phyloP scores from a whole-genome alignment of 2,329 filamentous ascomycete species.

The Epicoccum sorghinum region DNA sequence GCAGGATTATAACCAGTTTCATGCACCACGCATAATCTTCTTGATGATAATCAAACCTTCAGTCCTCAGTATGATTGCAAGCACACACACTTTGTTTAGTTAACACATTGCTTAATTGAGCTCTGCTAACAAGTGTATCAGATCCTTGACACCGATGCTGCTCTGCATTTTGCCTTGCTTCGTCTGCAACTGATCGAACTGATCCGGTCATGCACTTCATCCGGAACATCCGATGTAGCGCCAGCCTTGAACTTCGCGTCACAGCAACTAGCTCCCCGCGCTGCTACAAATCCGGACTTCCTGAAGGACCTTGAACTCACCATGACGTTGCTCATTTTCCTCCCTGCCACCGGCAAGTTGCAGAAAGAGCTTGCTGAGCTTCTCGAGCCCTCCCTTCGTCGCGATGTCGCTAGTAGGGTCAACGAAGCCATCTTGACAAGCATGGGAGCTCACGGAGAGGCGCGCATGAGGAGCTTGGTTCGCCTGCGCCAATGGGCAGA shows the following conservation, averaged over 20 bases:
- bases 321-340: conserved; percentile 90
- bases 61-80: conserved; percentile 80
- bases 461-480: conserved; percentile 81
- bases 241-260: conserved; percentile 87
- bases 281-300: conserved; percentile 80
- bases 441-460: conserved; percentile 75
- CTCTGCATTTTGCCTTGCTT: conserved; percentile 86
- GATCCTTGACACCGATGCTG: conserved; percentile 84
- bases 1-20: conserved; percentile 96
- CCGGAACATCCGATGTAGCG: conserved; percentile 72
- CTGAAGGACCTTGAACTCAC: conserved; percentile 88
- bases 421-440: conserved; percentile 84
- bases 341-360: conserved; percentile 69
- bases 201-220: conserved; percentile 75
- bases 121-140: conserved; percentile 51
- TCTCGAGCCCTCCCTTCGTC: conserved; percentile 78
- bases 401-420: conserved; percentile 83
- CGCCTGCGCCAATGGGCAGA: conserved; percentile 88
- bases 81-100: conserved; percentile 14
- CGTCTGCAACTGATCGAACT: conserved; percentile 92
- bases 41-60: conserved; percentile 89
- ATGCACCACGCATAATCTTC: conserved; percentile 99
- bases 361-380: conserved; percentile 76
- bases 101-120: conserved; percentile 13
- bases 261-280: conserved; percentile 83